Conservation (phyloP, 148 eudicot genomes). For the Camellia japonica region DNA sequence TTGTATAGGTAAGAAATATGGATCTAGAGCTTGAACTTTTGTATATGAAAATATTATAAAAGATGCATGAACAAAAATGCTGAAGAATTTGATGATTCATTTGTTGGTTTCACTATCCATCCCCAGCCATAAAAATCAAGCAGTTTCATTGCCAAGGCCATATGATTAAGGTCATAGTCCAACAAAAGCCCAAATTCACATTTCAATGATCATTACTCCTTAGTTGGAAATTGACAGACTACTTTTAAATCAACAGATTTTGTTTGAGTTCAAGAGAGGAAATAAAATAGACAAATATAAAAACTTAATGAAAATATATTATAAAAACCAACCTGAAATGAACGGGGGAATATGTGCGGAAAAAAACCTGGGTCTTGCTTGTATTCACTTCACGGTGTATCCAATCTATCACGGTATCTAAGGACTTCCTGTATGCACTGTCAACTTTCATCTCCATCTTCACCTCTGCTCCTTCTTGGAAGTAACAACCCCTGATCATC, state of each 20-base stretch:
- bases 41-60: background rate
- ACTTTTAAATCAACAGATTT: background rate
- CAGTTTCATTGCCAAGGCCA: background rate
- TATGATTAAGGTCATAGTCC: background rate
- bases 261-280: background rate
- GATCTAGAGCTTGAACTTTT: background rate
- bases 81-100: background rate
- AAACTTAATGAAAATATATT: background rate
- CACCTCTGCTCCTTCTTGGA: constrained; percentile 72
- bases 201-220: background rate
- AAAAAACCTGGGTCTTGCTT: constrained; percentile 68
- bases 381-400: constrained; percentile 59
- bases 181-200: background rate
- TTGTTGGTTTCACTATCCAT: background rate
- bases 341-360: constrained; percentile 91
- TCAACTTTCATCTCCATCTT: constrained; percentile 67
- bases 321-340: constrained; percentile 73
- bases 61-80: background rate
- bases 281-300: background rate
- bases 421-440: constrained; percentile 59
- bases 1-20: no score
- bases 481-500: constrained; percentile 72
- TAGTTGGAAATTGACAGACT: background rate
- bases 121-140: background rate
- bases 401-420: constrained; percentile 70